phyloP scores from a whole-genome alignment of 1,139 yeast genomes.

The Debaryomycetaceae sp. region DNA sequence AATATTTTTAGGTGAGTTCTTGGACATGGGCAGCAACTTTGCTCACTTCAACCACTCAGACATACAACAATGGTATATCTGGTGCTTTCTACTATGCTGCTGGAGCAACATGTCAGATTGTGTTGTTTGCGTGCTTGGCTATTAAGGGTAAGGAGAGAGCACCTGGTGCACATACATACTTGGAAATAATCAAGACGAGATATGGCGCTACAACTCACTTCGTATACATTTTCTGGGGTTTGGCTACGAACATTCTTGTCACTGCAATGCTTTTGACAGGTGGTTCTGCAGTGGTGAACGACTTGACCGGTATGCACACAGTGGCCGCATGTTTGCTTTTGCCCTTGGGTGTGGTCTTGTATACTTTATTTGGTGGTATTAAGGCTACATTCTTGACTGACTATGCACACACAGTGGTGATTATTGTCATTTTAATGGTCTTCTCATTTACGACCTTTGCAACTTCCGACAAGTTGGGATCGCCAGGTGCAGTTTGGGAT shows the following conservation, averaged over 20 bases:
- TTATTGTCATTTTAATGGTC: constrained; percentile 56
- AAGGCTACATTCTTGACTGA: constrained; percentile 89
- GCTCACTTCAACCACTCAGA: constrained; percentile 73
- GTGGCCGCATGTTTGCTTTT: constrained; percentile 78
- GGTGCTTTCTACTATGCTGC: constrained; percentile 53
- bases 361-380: constrained; percentile 85
- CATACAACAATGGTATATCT: constrained; percentile 71
- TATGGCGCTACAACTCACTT: constrained; percentile 60
- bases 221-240: constrained; percentile 71
- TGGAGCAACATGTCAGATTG: constrained; percentile 54
- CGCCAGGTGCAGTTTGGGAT: constrained; percentile 80
- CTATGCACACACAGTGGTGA: constrained; percentile 69
- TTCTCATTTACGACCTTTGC: constrained; percentile 68
- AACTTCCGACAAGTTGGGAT: constrained; percentile 60
- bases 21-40: constrained; percentile 96
- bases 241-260: constrained; percentile 82
- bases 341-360: constrained; percentile 79
- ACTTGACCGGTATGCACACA: constrained; percentile 78
- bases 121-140: constrained; percentile 51
- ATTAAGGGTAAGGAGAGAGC: constrained; percentile 56
- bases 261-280: constrained; percentile 87
- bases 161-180: constrained; percentile 56
- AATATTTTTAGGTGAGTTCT: constrained; percentile 51
- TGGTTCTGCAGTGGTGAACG: constrained; percentile 75
- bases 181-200: constrained; percentile 51